phyloP scores from a whole-genome alignment of 2,329 filamentous ascomycete species.

The Zarea fungicola region DNA sequence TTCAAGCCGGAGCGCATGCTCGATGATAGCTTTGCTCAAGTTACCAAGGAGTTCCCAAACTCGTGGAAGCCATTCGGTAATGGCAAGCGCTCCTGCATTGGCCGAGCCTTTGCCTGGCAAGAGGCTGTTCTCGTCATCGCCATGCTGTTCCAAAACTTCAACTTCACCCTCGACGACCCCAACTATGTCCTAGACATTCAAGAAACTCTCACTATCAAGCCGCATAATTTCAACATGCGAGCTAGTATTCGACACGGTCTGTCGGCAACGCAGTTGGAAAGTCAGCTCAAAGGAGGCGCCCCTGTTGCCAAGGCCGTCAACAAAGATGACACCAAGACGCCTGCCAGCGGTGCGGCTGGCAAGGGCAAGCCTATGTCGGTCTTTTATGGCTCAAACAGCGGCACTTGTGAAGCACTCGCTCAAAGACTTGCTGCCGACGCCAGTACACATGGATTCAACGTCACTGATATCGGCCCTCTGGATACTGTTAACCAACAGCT shows the following conservation, averaged over 20 bases:
- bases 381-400: constrained; percentile 68
- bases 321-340: constrained; percentile 10
- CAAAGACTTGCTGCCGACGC: constrained; percentile 58
- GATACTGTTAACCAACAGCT: constrained; percentile 58
- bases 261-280: constrained; percentile 42
- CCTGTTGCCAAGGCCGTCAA: constrained; percentile 16
- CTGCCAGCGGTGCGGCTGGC: neutral
- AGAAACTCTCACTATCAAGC: constrained; percentile 57
- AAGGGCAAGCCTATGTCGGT: constrained; percentile 51
- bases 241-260: constrained; percentile 48
- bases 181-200: constrained; percentile 52
- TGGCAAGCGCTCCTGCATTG: constrained; percentile 65
- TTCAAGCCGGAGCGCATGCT: constrained; percentile 70
- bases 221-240: constrained; percentile 57
- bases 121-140: constrained; percentile 59
- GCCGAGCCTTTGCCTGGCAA: constrained; percentile 69
- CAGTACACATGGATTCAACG: constrained; percentile 52
- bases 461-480: constrained; percentile 48
- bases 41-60: constrained; percentile 56
- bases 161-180: constrained; percentile 58
- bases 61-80: constrained; percentile 73
- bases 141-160: constrained; percentile 65
- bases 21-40: constrained; percentile 58
- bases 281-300: constrained; percentile 32
- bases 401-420: constrained; percentile 67